Evolutionary conservation across 345 rosid species (phyloP).

Genomic region (Eutrema japonicum): DNA sequence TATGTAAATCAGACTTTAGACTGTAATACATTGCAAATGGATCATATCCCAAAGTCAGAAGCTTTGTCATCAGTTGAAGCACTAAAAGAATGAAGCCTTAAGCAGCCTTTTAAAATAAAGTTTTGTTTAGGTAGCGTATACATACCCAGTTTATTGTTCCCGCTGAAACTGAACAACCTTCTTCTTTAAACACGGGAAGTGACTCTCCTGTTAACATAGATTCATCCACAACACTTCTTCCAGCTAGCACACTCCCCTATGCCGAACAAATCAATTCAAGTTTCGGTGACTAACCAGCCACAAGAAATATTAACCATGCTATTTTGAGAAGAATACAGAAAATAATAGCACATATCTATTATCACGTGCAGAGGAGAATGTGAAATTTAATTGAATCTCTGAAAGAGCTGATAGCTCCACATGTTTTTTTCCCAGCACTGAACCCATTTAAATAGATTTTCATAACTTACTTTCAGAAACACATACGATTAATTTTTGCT

Average conservation of each 20-base stretch:
- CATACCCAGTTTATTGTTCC: conserved; percentile 96
- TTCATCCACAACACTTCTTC: conserved; percentile 97
- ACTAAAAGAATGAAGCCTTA: too few relatives aligned
- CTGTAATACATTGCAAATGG: too few relatives aligned
- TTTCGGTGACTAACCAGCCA: conserved; percentile 3
- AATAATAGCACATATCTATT: neutral
- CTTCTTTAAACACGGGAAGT: conserved; percentile 86
- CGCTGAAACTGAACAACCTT: conserved; percentile 74
- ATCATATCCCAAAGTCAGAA: too few relatives aligned
- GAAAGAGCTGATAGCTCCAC: conserved; percentile 8
- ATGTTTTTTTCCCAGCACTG: neutral
- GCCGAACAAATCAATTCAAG: conserved; percentile 32
- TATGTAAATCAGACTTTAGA: conserved; percentile 6
- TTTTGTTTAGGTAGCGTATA: conserved; percentile 12
- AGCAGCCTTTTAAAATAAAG: too few relatives aligned
- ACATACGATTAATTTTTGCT: neutral
- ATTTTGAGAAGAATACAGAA: neutral
- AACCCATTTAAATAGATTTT: neutral
- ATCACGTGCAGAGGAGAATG: conserved; percentile 15
- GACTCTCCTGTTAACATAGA: conserved; percentile 99
- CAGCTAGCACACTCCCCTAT: conserved; percentile 86
- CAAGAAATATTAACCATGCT: conserved; percentile 2
- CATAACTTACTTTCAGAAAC: neutral
- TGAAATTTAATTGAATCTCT: conserved; percentile 19
- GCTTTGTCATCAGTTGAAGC: too few relatives aligned